phyloP scores from a whole-genome alignment of 2,329 filamentous ascomycete genomes.

The Colletotrichum magnum region DNA sequence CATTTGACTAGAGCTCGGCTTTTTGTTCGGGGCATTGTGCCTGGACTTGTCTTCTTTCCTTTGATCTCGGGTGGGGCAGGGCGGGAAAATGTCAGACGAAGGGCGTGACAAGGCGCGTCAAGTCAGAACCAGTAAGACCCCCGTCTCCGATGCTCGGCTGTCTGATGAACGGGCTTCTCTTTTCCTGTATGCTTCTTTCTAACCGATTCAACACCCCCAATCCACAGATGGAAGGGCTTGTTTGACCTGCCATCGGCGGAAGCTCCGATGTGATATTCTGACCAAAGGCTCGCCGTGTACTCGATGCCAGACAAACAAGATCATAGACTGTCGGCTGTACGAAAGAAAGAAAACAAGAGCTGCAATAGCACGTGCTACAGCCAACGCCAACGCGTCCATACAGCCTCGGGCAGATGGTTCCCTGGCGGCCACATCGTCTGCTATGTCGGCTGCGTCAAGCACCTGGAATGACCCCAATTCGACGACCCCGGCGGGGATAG shows the following conservation, averaged over 20 bases:
- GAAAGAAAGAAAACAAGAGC: constrained; percentile 64
- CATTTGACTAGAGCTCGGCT: not conserved
- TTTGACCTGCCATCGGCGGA: constrained; percentile 63
- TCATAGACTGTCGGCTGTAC: constrained; percentile 60
- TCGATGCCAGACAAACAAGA: constrained; percentile 60
- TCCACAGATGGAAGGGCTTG: constrained; percentile 57
- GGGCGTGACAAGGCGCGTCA: constrained; percentile 14
- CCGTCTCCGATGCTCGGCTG: constrained; percentile 7
- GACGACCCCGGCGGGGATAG: constrained; percentile 46
- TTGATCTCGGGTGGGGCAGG: too few species aligned
- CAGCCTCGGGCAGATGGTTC: constrained; percentile 55
- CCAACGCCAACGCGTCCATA: constrained; percentile 53
- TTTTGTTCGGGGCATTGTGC: not conserved
- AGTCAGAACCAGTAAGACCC: constrained; percentile 36
- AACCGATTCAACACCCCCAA: not conserved
- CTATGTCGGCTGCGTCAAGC: constrained; percentile 40
- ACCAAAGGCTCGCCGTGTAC: constrained; percentile 62
- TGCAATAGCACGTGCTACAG: constrained; percentile 50
- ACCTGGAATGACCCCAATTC: not conserved
- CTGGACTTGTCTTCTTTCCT: too few species aligned
- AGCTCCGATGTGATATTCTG: constrained; percentile 65
- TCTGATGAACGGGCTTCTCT: not conserved
- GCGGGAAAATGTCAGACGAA: constrained; percentile 18
- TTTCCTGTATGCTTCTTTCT: not conserved
- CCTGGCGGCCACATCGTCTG: constrained; percentile 45